Conservation (phyloP, 352 stramenopile species). For the Phytophthora syringae region DNA sequence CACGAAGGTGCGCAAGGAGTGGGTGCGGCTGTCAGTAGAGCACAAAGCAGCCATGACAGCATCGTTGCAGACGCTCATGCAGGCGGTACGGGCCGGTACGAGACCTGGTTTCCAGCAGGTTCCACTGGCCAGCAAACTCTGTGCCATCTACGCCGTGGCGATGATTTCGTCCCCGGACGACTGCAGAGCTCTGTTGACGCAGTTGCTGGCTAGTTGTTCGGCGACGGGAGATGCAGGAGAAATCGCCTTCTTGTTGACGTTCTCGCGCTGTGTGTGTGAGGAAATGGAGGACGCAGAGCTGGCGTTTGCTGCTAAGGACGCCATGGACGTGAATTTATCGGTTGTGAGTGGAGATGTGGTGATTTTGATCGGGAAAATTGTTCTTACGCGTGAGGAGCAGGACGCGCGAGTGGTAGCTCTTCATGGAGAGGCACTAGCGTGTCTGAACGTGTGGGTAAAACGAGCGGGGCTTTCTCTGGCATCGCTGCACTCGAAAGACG, state of each 20-base stretch:
- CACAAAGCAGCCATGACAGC: slow-evolving; percentile 42
- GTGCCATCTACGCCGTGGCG: slow-evolving; percentile 58
- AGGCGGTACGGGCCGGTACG: slow-evolving; percentile 35
- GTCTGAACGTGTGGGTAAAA: slow-evolving; percentile 65
- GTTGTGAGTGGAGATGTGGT: slow-evolving; percentile 54
- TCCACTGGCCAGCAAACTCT: slow-evolving; percentile 66
- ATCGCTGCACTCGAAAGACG: slow-evolving; percentile 50
- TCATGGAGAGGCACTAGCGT: slow-evolving; percentile 62
- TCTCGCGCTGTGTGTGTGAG: slow-evolving; percentile 69
- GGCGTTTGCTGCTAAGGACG: slow-evolving; percentile 61
- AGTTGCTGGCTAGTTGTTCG: slow-evolving; percentile 34
- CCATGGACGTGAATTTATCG: slow-evolving; percentile 64
- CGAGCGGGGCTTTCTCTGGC: slow-evolving; percentile 64
- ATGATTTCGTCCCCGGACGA: slow-evolving; percentile 64
- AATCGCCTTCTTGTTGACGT: slow-evolving; percentile 58
- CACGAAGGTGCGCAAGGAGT: slow-evolving; percentile 74
- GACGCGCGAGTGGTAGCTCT: slow-evolving; percentile 38
- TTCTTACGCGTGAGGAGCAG: slow-evolving; percentile 42
- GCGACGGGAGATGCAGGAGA: slow-evolving; percentile 36
- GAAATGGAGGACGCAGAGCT: slow-evolving; percentile 72
- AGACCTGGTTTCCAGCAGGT: slow-evolving; percentile 34
- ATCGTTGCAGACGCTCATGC: slow-evolving; percentile 47
- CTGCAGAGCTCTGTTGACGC: slow-evolving; percentile 49
- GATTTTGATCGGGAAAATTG: slow-evolving; percentile 53
- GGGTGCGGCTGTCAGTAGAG: slow-evolving; percentile 49